Conservation (phyloP, 257 asterid genomes). For the Eucommia ulmoides region DNA sequence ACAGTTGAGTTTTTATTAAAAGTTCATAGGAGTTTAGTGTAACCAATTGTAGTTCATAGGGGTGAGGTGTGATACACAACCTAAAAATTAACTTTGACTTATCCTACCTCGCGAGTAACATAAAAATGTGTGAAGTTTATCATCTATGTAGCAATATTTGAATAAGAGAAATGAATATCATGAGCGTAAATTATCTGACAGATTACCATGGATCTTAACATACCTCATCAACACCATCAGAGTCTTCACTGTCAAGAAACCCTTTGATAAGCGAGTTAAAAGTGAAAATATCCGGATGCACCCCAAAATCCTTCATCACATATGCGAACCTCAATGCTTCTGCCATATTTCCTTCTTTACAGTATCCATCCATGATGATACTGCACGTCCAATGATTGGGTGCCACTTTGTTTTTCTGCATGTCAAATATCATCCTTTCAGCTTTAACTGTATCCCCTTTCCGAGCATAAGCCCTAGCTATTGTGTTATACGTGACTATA, state of each 20-base stretch:
- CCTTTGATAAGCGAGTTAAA: constrained; percentile 83
- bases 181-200: not conserved
- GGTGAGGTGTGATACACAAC: too few relatives aligned
- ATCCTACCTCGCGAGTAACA: too few relatives aligned
- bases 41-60: too few relatives aligned
- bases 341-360: constrained; percentile 69
- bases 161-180: too few relatives aligned
- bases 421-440: constrained; percentile 54
- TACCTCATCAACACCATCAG: constrained; percentile 88
- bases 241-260: constrained; percentile 39
- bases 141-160: too few relatives aligned
- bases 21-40: too few relatives aligned
- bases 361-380: constrained; percentile 68
- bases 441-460: constrained; percentile 57
- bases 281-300: constrained; percentile 67
- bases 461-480: constrained; percentile 73
- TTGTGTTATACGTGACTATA: constrained; percentile 67
- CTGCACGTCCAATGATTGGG: constrained; percentile 83
- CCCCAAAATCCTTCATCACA: constrained; percentile 67
- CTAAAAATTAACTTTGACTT: too few relatives aligned
- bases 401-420: constrained; percentile 47
- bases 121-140: too few relatives aligned
- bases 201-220: constrained; percentile 1
- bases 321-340: constrained; percentile 68
- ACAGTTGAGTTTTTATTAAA: too few relatives aligned